These are phyloP conservation scores for Venturia pyrina DNA, from an alignment of 2,329 filamentous ascomycete genomes.

Conservation along the genomic window DNA sequence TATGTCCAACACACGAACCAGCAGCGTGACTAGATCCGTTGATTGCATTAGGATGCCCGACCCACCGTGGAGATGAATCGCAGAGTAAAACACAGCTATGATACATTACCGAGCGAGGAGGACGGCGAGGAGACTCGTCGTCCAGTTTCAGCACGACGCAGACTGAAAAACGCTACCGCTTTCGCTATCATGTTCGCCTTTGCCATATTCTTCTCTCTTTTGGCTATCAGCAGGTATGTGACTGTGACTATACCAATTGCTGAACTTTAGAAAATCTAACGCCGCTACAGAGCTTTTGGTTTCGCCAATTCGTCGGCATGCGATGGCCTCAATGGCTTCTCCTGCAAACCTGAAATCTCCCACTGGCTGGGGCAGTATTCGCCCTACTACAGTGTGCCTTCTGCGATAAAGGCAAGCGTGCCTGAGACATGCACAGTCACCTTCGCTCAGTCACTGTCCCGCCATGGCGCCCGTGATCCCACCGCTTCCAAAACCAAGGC, in stretches of 20 bases:
- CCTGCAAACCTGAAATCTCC: slow-evolving; percentile 51
- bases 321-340: slow-evolving; percentile 49
- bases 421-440: slow-evolving; percentile 63
- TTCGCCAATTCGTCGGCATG: slow-evolving; percentile 25
- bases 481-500: slow-evolving; percentile 54
- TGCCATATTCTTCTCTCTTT: neutral
- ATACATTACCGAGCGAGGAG: neutral
- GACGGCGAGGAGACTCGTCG: neutral
- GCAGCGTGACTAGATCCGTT: neutral
- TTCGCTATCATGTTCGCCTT: neutral
- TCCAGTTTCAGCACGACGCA: neutral
- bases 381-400: slow-evolving; percentile 69
- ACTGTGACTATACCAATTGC: neutral
- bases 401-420: slow-evolving; percentile 48
- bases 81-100: neutral
- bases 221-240: slow-evolving; percentile 2
- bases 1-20: neutral
- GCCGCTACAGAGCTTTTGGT: neutral
- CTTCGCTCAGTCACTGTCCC: slow-evolving; percentile 71
- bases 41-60: neutral
- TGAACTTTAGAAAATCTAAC: neutral
- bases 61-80: neutral
- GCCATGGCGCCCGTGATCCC: slow-evolving; percentile 77
- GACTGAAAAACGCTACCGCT: neutral
- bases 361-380: slow-evolving; percentile 82